Conservation (phyloP, 345 rosid species). For the Salix caprea region DNA sequence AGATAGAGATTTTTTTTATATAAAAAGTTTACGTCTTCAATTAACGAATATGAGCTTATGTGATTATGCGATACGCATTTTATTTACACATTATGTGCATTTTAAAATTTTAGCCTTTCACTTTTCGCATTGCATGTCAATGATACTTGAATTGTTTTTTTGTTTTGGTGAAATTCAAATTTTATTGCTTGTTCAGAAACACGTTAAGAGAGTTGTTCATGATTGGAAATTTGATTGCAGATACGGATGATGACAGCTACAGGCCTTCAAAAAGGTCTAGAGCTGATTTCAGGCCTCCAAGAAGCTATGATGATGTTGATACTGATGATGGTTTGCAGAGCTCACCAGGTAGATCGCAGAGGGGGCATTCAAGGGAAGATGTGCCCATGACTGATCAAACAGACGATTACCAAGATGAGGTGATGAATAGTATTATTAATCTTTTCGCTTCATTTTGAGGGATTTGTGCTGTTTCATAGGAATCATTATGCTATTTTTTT, state of each 20-base stretch:
- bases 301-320: slow-evolving; percentile 63
- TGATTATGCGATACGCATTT: too few relatives aligned
- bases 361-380: slow-evolving; percentile 63
- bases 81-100: too few relatives aligned
- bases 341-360: slow-evolving; percentile 70
- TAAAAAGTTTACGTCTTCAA: too few relatives aligned
- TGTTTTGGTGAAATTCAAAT: background rate
- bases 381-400: slow-evolving; percentile 90
- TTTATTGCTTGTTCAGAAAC: background rate
- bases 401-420: slow-evolving; percentile 73
- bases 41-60: too few relatives aligned
- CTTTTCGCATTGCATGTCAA: too few relatives aligned
- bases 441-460: background rate
- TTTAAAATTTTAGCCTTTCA: too few relatives aligned
- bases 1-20: too few relatives aligned
- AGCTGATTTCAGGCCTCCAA: slow-evolving; percentile 56
- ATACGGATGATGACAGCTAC: slow-evolving; percentile 76
- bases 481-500: too few relatives aligned
- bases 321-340: slow-evolving; percentile 73
- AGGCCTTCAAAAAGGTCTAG: slow-evolving; percentile 87
- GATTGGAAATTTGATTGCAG: slow-evolving; percentile 29
- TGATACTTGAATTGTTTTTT: background rate
- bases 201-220: background rate
- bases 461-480: background rate
- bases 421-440: slow-evolving; percentile 6